A percentile compares a stretch with the other conserved stretches of the same genome.
Conservation (phyloP, 2,329 filamentous ascomycete species). For the Pleomassaria siparia region DNA sequence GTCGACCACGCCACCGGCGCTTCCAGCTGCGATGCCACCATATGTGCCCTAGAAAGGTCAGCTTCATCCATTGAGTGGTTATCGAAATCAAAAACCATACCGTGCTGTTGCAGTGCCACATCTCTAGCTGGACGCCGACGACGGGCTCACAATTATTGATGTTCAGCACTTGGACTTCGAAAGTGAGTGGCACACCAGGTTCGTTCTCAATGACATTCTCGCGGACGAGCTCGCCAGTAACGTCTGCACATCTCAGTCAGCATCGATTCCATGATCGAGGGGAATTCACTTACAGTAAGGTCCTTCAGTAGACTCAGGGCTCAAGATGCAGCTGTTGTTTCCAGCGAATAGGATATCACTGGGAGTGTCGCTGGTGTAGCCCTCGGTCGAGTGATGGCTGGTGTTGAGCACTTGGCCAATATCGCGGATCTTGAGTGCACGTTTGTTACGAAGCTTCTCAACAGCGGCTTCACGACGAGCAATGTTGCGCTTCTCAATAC, state of each 20-base stretch:
- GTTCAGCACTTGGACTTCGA: conserved; percentile 56
- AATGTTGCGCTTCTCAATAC: conserved; percentile 40
- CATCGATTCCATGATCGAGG: too few species aligned
- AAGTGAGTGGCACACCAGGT: conserved; percentile 47
- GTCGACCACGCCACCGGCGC: conserved; percentile 1
- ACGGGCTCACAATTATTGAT: conserved; percentile 54
- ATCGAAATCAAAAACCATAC: conserved; percentile 1
- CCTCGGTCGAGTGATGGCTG: conserved; percentile 16
- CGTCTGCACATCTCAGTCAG: conserved; percentile 18
- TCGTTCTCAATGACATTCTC: conserved; percentile 50
- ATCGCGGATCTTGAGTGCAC: conserved; percentile 12
- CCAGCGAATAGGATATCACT: conserved; percentile 20
- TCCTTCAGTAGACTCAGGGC: conserved; percentile 24
- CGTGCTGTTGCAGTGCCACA: conserved; percentile 44
- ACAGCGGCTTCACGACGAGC: conserved; percentile 42
- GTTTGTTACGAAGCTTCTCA: conserved; percentile 35
- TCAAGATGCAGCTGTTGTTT: conserved; percentile 26
- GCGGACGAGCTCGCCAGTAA: conserved; percentile 52
- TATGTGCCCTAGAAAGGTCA: conserved; percentile 13
- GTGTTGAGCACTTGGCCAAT: conserved; percentile 13
- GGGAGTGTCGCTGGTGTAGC: conserved; percentile 14
- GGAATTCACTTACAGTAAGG: conserved; percentile 20
- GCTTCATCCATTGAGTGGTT: background rate
- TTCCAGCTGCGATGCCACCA: conserved; percentile 9
- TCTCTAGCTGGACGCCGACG: conserved; percentile 49